These are phyloP conservation scores for Tausonia pullulans DNA, from an alignment of 1,284 basidiomycete species.

Conservation along the genomic window DNA sequence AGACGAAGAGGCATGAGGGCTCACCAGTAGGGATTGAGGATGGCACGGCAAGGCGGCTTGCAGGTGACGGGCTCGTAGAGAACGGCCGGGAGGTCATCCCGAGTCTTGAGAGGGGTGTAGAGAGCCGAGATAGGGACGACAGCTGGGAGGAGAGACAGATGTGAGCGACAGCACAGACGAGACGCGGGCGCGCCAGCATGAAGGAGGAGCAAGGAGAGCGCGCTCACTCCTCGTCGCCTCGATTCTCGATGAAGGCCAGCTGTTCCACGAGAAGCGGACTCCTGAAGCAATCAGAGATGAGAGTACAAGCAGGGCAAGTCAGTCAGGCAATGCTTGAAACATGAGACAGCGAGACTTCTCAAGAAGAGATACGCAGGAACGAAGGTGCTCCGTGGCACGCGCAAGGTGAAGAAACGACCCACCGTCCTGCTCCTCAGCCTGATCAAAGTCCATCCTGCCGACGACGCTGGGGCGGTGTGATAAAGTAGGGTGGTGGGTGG, in stretches of 20 bases:
- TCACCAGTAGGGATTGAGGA: slow-evolving; percentile 94
- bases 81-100: slow-evolving; percentile 91
- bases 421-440: slow-evolving; percentile 55
- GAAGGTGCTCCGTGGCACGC: background rate
- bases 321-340: background rate
- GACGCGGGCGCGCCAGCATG: too few species aligned
- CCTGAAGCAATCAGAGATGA: slow-evolving; percentile 40
- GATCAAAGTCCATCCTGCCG: slow-evolving; percentile 35
- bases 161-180: too few species aligned
- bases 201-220: too few species aligned
- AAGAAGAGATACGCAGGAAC: background rate
- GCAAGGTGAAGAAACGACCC: slow-evolving; percentile 1
- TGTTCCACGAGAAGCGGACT: slow-evolving; percentile 91
- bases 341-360: background rate
- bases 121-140: slow-evolving; percentile 96
- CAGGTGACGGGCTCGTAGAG: slow-evolving; percentile 97
- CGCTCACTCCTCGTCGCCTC: slow-evolving; percentile 71
- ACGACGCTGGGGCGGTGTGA: slow-evolving; percentile 19
- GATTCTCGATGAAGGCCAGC: slow-evolving; percentile 94
- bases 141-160: slow-evolving; percentile 26
- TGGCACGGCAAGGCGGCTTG: slow-evolving; percentile 93
- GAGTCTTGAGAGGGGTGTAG: slow-evolving; percentile 92
- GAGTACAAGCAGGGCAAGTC: too few species aligned
- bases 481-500: background rate
- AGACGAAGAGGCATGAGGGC: background rate